These are phyloP conservation scores for Carex parvula DNA, from an alignment of 176 grass and related monocot genomes.

Conservation along the genomic window DNA sequence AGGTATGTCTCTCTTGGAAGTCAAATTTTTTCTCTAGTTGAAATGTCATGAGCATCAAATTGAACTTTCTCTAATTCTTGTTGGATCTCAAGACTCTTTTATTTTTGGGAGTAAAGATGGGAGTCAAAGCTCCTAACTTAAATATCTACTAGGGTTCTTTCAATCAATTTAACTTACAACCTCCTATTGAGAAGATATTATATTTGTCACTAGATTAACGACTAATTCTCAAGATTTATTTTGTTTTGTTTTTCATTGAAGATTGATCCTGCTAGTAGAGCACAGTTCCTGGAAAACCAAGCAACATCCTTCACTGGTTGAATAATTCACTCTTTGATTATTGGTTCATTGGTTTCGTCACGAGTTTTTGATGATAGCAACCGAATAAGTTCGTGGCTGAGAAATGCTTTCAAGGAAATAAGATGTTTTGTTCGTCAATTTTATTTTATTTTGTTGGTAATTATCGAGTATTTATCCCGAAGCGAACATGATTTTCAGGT, in stretches of 20 bases:
- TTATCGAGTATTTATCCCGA: conserved; percentile 25
- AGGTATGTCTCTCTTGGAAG: conserved; percentile 45
- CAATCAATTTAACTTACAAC: too few relatives aligned
- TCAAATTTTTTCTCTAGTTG: not conserved
- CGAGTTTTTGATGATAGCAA: conserved; percentile 23
- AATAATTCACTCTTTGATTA: conserved; percentile 18
- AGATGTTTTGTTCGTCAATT: not conserved
- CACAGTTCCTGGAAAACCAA: conserved; percentile 58
- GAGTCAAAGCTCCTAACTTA: too few relatives aligned
- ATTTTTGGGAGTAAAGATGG: not conserved
- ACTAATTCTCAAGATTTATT: too few relatives aligned
- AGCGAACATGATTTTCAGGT: conserved; percentile 16
- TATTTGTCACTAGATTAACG: too few relatives aligned
- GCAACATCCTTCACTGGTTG: conserved; percentile 48
- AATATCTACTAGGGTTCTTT: too few relatives aligned
- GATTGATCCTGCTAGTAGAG: conserved; percentile 75
- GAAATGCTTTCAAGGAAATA: not conserved
- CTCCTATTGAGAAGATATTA: too few relatives aligned
- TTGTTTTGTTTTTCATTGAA: conserved; percentile 40
- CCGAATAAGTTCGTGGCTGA: conserved; percentile 7
- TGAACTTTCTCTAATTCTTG: not conserved
- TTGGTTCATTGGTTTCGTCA: conserved; percentile 21
- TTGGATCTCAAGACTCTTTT: conserved; percentile 21
- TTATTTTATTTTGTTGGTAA: conserved; percentile 22
- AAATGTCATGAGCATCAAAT: not conserved